A percentile compares a stretch with the other conserved stretches of the same genome.
These are phyloP conservation scores for Schoenoplectus tabernaemontani DNA, from an alignment of 202 grass and related monocot genomes.

Conservation along the genomic window DNA sequence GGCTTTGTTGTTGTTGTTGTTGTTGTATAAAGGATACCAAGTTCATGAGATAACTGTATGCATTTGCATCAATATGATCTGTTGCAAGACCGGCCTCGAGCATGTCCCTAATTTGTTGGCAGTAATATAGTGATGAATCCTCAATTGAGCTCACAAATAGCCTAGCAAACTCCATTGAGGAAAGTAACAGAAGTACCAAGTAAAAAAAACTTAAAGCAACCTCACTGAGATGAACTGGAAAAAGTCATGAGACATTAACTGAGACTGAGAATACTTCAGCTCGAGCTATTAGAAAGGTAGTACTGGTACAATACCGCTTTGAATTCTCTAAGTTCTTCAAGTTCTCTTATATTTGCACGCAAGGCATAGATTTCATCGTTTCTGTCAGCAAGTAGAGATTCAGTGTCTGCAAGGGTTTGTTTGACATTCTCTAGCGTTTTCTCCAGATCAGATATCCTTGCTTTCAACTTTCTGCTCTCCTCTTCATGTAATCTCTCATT, in stretches of 20 bases:
- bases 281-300: neutral
- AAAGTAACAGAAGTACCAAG: neutral
- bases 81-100: too few relatives aligned
- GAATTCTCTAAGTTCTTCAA: slow-evolving; percentile 86
- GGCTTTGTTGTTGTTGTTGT: too few relatives aligned
- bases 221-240: neutral
- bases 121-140: neutral
- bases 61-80: neutral
- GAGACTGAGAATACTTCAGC: too few relatives aligned
- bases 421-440: slow-evolving; percentile 41
- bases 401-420: slow-evolving; percentile 38
- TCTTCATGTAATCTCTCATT: slow-evolving; percentile 47
- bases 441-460: slow-evolving; percentile 46
- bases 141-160: neutral
- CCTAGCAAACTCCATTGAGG: neutral
- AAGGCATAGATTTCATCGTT: slow-evolving; percentile 60
- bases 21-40: neutral
- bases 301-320: slow-evolving; percentile 67
- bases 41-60: neutral
- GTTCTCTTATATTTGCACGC: slow-evolving; percentile 72
- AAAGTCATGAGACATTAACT: too few relatives aligned
- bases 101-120: neutral
- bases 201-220: neutral
- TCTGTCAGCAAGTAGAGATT: slow-evolving; percentile 63
- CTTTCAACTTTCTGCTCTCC: slow-evolving; percentile 56